phyloP scores from a whole-genome alignment of 2,329 filamentous ascomycete genomes.

The Aspergillus hortae region DNA sequence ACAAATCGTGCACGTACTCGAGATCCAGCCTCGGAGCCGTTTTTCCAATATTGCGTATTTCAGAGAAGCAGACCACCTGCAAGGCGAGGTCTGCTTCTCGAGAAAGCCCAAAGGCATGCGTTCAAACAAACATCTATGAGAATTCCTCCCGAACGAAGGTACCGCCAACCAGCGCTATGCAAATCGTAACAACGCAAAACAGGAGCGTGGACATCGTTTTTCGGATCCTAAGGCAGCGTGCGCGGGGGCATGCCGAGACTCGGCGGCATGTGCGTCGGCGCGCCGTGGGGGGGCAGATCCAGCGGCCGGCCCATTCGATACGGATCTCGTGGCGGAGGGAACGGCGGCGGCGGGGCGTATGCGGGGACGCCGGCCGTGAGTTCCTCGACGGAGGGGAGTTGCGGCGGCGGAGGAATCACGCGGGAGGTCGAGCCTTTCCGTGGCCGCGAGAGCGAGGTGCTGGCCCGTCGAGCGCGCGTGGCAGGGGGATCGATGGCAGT shows the following conservation, averaged over 20 bases:
- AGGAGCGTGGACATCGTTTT: constrained; percentile 20
- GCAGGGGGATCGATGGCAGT: constrained; percentile 50
- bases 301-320: constrained; percentile 32
- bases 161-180: constrained; percentile 38
- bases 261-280: constrained; percentile 24
- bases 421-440: constrained; percentile 38
- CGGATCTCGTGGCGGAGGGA: constrained; percentile 31
- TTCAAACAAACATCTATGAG: constrained; percentile 21
- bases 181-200: constrained; percentile 31
- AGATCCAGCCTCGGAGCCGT: constrained; percentile 29
- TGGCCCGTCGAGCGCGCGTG: constrained; percentile 34
- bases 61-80: not conserved
- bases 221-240: constrained; percentile 29
- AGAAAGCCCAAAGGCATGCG: constrained; percentile 1
- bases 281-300: constrained; percentile 27
- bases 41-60: constrained; percentile 7
- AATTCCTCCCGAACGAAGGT: constrained; percentile 30
- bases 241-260: constrained; percentile 33
- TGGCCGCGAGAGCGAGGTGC: constrained; percentile 36
- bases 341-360: constrained; percentile 36
- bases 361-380: constrained; percentile 46
- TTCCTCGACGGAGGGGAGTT: constrained; percentile 45
- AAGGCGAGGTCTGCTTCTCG: no score
- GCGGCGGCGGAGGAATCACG: constrained; percentile 32
- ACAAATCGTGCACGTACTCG: constrained; percentile 16